A percentile compares a stretch with the other conserved stretches of the same genome.
phyloP scores from a whole-genome alignment of 345 rosid genomes.

The Brassica napus region Da-Ae NC_063451.1:34758001-34758500 shows the following conservation, averaged over 20 bases:
- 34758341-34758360: constrained; percentile 3
- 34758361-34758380: no score
- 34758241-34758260: neutral
- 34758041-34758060: neutral
- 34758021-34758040: neutral
- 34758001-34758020: no score
- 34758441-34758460: constrained; percentile 51
- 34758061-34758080: neutral
- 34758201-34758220: neutral
- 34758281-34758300: constrained; percentile 20
- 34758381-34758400: neutral
- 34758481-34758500: constrained; percentile 51
- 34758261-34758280: neutral
- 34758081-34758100: neutral
- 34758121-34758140: neutral
- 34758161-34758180: constrained; percentile 9
- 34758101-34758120: neutral
- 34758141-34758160: neutral
- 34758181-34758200: constrained; percentile 28
- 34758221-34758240: neutral
- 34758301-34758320: constrained; percentile 28
- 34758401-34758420: constrained; percentile 11
- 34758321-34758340: neutral
- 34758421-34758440: constrained; percentile 24
- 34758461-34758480: constrained; percentile 65